Percentiles rank a stretch among this genome's conserved stretches.
These are phyloP conservation scores for Quercus ilex DNA, from an alignment of 306 rosid species.

Conservation along the genomic window DNA sequence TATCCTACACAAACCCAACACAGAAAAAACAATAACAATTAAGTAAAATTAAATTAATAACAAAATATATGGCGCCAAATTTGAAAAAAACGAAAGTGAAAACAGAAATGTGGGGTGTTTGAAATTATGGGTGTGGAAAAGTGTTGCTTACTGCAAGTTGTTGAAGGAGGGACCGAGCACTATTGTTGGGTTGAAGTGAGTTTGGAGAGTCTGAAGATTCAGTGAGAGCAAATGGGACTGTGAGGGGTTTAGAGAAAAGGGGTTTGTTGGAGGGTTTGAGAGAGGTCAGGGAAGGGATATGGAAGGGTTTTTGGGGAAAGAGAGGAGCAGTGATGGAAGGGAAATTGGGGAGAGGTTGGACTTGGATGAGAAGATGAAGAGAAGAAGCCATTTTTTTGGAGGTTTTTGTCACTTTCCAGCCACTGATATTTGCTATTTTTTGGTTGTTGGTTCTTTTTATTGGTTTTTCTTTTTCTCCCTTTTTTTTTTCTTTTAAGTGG, in stretches of 20 bases:
- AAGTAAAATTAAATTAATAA: background rate
- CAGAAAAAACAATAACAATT: background rate
- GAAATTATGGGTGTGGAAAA: background rate
- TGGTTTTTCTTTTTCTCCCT: background rate
- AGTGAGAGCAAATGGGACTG: constrained; percentile 54
- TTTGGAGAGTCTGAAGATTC: constrained; percentile 62
- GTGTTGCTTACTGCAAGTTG: constrained; percentile 51
- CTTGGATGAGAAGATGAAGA: constrained; percentile 36
- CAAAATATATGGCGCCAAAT: background rate
- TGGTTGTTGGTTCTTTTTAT: background rate
- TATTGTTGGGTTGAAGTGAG: constrained; percentile 51
- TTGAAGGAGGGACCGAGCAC: constrained; percentile 48
- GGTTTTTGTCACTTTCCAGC: background rate
- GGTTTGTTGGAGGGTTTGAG: constrained; percentile 23
- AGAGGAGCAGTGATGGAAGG: constrained; percentile 30
- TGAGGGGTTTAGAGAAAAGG: constrained; percentile 28
- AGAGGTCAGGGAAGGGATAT: constrained; percentile 31
- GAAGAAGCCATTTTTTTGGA: constrained; percentile 57
- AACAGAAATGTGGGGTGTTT: background rate
- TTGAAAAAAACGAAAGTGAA: background rate
- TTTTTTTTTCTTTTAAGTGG: too few species aligned
- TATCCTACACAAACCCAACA: constrained; percentile 40
- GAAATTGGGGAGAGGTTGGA: constrained; percentile 32
- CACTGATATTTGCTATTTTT: background rate
- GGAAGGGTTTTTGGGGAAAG: constrained; percentile 26